Conservation (phyloP, 2,329 filamentous ascomycete genomes). For the Penicillium sp. region DNA sequence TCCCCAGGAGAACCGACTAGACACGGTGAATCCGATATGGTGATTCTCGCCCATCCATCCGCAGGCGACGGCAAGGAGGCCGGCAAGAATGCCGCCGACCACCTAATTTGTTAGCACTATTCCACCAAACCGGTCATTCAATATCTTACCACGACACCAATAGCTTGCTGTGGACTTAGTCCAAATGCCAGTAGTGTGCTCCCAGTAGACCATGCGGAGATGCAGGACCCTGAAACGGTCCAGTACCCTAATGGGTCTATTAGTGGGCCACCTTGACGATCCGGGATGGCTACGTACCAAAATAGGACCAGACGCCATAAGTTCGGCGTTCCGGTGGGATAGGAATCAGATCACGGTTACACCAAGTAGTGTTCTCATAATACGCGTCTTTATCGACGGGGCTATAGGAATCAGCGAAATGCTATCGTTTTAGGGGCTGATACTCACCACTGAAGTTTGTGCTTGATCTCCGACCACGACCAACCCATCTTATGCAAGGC, state of each 20-base stretch:
- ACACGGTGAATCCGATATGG: conserved; percentile 27
- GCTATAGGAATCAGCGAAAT: neutral
- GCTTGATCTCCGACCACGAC: neutral
- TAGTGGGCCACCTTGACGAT: conserved; percentile 1
- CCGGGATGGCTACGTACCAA: neutral
- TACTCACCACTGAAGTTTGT: neutral
- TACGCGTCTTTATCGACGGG: neutral
- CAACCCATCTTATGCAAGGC: neutral
- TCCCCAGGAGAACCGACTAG: neutral
- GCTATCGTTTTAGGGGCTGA: neutral
- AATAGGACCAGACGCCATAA: neutral
- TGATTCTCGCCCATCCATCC: conserved; percentile 27
- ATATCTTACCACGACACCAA: neutral
- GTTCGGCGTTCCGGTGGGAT: neutral
- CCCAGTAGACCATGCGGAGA: conserved; percentile 26
- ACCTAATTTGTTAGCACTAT: neutral
- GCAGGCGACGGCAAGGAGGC: conserved; percentile 22
- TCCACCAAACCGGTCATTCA: neutral
- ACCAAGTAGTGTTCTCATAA: neutral
- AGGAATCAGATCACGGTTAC: neutral
- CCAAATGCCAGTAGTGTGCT: conserved; percentile 11
- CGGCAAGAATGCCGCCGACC: conserved; percentile 18
- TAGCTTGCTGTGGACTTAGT: neutral
- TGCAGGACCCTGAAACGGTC: conserved; percentile 28
- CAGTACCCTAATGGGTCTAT: conserved; percentile 21